Evolutionary conservation across 768 basidiomycete genomes (phyloP), one percentile per base, ranked within the genome.

Genomic region (Pleurotus ostreatus): DNA sequence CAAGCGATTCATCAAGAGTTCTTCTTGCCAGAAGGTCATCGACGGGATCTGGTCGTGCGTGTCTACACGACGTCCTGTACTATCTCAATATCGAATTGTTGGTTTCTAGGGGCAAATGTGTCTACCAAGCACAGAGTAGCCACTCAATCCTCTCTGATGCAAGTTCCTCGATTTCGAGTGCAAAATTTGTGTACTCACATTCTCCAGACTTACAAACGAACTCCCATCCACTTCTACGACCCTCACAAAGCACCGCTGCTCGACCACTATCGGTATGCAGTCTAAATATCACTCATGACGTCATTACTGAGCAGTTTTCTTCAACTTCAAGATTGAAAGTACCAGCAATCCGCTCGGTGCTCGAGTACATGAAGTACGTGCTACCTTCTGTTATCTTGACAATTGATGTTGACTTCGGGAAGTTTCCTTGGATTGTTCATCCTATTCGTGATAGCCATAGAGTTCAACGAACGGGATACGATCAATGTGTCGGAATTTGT

Each of bases 141-240:
- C 92, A 94, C 66, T 86, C 91, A 2, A 88, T 98, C 59, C 83
- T 98, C 30, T 89, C 93, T 16, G 94, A 97, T 68, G 94, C 92
- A 66, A 57, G 81, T 68, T 34, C 16, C 26, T 9, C 9, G 8
- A 15, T 53, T 48, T n/a, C 1, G 18, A 23, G 15, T 22, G 45
- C 6, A 15, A 16, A 9, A 41, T 55, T 46, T 26, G 45, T 39
- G 16, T 46, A 15, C 15, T 8, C 47, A 23, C 54, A 16, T 6
- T 55, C n/a, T 44, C 16, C 60, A 95, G 94, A 94, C 91, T 23
- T 98, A 98, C 71, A 97, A 97, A 74, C 82, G 87, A 47, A 91
- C 83, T 22, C 93, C 95, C 9, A 81, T 97, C 34, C 92, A 94
- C 68, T 89, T 96, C 62, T 97, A 98, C 68, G 93, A 98, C 66